Base-by-base conservation (phyloP, 208 protist species). In the Leishmania amazonensis region DNA sequence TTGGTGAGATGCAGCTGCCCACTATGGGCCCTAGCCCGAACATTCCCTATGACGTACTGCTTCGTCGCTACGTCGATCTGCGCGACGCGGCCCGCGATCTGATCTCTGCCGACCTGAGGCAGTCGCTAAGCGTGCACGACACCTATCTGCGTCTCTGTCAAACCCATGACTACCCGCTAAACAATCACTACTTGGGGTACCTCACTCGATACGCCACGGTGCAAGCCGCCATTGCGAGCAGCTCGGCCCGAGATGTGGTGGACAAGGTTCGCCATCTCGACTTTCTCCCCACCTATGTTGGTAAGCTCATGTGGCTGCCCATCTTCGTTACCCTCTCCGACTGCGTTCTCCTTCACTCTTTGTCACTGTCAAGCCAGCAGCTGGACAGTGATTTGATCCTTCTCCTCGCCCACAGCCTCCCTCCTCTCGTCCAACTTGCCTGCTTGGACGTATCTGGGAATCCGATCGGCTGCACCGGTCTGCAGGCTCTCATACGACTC, bases 381-480 rank as follows among this genome's bases (percentile, higher is more conserved):
- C 83, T 94, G 45, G 88, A 78, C n/a, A 91, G 86, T 49, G 82
- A 79, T 3, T 53, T 88, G 7, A 77, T 93, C n/a, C 53, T 90
- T 35, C 62, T 94, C 15, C 73, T 94, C 6, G 87, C 85, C 75
- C 60, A 68, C 57, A 79, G 85, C 42, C 75, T 94, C 11, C 7
- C n/a, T 21, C 57, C 80, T 38, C 73, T 92, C 64, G 79, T 87
- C 24, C 49, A 51, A 31, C 31, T 94, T 0, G 64, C 40, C 19
- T 64, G 31, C 35, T 79, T 94, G 42, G 91, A 94, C 80, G 81
- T 94, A 5, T 94, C 91, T n/a, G 76, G 79, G 35, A 94, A 94
- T 79, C 91, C 91, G 8, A 90, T 87, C 85, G 91, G 91, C 47
- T 90, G 87, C 3, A 82, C 78, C n/a, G 91, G 89, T 64, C 85